A percentile compares a stretch with the other conserved stretches of the same genome.
These are phyloP conservation scores for Tremella mesenterica DNA, from an alignment of 768 basidiomycete species.

Conservation along the genomic window DNA sequence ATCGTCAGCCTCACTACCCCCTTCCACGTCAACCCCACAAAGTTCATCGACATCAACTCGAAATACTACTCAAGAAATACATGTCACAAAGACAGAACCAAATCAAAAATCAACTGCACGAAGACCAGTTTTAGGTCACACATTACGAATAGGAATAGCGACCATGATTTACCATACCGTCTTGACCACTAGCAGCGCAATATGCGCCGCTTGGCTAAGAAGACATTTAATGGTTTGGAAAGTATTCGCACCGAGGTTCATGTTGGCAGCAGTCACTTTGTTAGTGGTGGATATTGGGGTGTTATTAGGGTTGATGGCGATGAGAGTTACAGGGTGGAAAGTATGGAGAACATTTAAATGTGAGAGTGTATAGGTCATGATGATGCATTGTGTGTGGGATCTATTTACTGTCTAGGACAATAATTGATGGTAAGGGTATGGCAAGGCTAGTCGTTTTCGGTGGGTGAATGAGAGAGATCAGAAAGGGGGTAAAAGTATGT, in stretches of 20 bases:
- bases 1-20: no score
- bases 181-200: constrained; percentile 60
- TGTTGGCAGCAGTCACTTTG: constrained; percentile 61
- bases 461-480: no score
- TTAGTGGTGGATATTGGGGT: constrained; percentile 63
- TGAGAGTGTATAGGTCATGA: constrained; percentile 29
- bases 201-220: constrained; percentile 64
- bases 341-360: constrained; percentile 41
- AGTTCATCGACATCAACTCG: no score
- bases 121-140: constrained; percentile 42
- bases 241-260: constrained; percentile 91
- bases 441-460: no score
- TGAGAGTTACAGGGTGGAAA: constrained; percentile 37
- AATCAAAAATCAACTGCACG: no score
- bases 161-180: constrained; percentile 62
- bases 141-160: constrained; percentile 49
- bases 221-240: constrained; percentile 98
- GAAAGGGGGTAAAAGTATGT: no score
- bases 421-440: no score
- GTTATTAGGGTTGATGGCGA: constrained; percentile 57
- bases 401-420: no score
- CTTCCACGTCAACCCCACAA: no score
- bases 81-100: no score
- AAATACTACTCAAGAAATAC: no score
- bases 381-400: constrained; percentile 3